These are phyloP conservation scores for Colletotrichum sp. DNA, from an alignment of 2,329 filamentous ascomycete genomes.

Conservation along the genomic window DNA sequence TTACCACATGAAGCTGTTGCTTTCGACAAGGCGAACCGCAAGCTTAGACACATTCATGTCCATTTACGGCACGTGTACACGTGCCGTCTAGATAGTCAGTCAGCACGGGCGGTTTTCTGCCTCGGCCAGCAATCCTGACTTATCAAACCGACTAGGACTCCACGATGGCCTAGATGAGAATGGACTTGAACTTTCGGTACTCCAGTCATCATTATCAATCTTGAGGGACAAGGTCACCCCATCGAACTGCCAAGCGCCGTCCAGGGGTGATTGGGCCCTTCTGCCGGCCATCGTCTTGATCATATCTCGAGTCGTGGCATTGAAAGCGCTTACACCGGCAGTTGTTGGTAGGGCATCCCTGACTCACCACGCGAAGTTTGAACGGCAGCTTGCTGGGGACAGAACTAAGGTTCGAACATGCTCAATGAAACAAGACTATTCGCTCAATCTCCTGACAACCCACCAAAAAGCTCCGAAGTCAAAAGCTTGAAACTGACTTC, in stretches of 20 bases:
- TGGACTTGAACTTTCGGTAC: neutral
- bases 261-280: neutral
- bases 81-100: neutral
- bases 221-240: neutral
- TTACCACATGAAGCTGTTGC: neutral
- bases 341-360: neutral
- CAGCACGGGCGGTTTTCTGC: neutral
- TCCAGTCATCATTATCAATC: neutral
- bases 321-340: neutral
- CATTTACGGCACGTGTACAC: neutral
- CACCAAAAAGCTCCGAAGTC: neutral
- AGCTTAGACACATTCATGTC: neutral
- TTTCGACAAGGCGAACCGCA: neutral
- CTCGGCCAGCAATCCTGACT: neutral
- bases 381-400: neutral
- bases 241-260: neutral
- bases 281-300: neutral
- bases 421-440: neutral
- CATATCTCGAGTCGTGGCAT: neutral
- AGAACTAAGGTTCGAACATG: neutral
- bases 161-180: neutral
- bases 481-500: neutral
- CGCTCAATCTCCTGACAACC: neutral
- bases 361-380: neutral
- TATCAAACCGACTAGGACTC: neutral